Evolutionary conservation across 1,139 yeast genomes (phyloP), one percentile per base, ranked within the genome.

Genomic region (Debaryomycetaceae sp.): DNA sequence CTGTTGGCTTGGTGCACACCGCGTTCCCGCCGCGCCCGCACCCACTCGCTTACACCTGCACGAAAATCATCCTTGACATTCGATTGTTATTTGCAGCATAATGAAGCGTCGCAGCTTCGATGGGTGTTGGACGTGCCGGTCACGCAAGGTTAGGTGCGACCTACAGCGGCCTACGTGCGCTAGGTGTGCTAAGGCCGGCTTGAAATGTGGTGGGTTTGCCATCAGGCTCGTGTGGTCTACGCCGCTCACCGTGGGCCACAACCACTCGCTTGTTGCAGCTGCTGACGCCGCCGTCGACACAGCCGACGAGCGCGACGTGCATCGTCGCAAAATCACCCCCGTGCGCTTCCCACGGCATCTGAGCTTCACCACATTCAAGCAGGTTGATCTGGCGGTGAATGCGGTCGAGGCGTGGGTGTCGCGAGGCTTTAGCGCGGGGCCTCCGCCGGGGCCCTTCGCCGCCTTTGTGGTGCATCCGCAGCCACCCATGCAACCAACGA

Each of bases 71-170:
- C 21, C 21, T 19, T 19, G 10, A 10, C 21, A 10, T 19, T 19
- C 21, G 10, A 19, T 19, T 19, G 10, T 23, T 23, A 9, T 23
- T n/a, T 10, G 10, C 21, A 19, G 21, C 10, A 23, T 12, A 12
- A 23, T 14, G 30, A 60, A 57, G 34, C 51, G 56, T 16, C 49
- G 76, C 27, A 63, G 65, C 30, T 71, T 68, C 46, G 56, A 65
- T 32, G 78, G 78, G 5, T 71, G 78, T 46, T 70, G 75, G 68
- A 71, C 77, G 9, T 71, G 78, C 42, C 55, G 77, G 22, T 42
- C 56, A 21, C 53, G 76, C 16, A 71, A 70, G 43, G 71, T 71
- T 38, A 71, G 70, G 44, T 71, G 78, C 48, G 77, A 70, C 41
- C 56, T 65, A 21, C 43, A 49, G 4, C 53, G 56, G 35, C 77